phyloP scores from a whole-genome alignment of 345 rosid species.

The Turnera subulata region DNA sequence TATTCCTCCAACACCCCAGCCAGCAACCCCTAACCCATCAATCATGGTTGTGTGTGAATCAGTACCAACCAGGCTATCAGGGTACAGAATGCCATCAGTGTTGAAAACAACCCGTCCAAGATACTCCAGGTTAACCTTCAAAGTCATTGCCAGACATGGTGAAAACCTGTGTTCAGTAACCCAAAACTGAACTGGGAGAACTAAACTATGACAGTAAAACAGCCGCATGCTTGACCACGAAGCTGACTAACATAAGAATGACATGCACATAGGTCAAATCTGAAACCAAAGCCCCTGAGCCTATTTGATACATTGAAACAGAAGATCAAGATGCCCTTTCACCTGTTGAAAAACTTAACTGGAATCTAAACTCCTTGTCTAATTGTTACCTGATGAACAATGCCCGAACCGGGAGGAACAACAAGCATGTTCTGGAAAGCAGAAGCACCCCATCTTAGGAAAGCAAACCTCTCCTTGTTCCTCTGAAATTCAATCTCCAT shows the following conservation, averaged over 20 bases:
- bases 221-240: too few species aligned
- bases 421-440: conserved; percentile 96
- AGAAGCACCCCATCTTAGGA: conserved; percentile 94
- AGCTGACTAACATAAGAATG: too few species aligned
- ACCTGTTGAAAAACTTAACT: too few species aligned
- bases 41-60: conserved; percentile 34
- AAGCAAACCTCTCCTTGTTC: conserved; percentile 96
- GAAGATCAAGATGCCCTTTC: too few species aligned
- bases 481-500: conserved; percentile 96
- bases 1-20: conserved; percentile 97
- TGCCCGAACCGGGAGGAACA: conserved; percentile 99
- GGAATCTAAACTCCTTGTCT: too few species aligned
- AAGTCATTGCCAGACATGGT: too few species aligned
- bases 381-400: conserved; percentile 99
- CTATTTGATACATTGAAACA: too few species aligned
- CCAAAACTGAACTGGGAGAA: too few species aligned
- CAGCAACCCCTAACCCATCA: conserved; percentile 64
- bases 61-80: conserved; percentile 31
- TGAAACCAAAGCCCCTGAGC: too few species aligned
- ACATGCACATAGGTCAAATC: too few species aligned
- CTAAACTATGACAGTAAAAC: too few species aligned
- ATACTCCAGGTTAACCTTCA: conserved; percentile 26
- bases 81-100: conserved; percentile 26
- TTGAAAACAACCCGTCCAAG: conserved; percentile 29
- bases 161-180: too few species aligned